Percentiles rank a stretch among this genome's conserved stretches.
Evolutionary conservation across 2,329 filamentous ascomycete genomes (phyloP).

Genomic region (Beauveria rudraprayagi): DNA sequence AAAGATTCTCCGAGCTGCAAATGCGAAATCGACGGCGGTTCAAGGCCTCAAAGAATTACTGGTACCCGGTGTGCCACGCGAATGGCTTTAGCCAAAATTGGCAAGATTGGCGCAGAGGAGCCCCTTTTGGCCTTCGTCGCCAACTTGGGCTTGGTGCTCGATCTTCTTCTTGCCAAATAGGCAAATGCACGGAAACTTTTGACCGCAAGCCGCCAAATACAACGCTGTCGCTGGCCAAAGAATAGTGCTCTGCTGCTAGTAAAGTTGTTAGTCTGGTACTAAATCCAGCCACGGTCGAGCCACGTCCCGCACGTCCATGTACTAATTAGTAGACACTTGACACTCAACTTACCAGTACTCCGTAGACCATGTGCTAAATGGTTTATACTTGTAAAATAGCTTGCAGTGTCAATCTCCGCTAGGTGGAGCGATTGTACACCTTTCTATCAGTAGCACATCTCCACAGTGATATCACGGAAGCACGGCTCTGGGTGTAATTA

Average conservation of each 20-base stretch:
- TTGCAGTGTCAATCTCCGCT: neutral
- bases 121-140: neutral
- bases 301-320: neutral
- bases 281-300: neutral
- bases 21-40: neutral
- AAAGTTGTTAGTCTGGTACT: neutral
- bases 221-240: neutral
- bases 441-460: neutral
- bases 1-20: neutral
- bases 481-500: constrained; percentile 1
- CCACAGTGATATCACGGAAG: neutral
- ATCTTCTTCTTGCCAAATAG: neutral
- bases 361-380: neutral
- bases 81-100: neutral
- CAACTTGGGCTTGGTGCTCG: neutral
- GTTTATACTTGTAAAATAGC: neutral
- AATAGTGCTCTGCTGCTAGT: neutral
- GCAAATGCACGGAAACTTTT: neutral
- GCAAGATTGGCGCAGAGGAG: neutral
- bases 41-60: neutral
- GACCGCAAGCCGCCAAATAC: neutral
- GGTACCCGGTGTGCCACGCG: neutral
- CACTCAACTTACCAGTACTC: neutral
- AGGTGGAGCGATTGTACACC: neutral
- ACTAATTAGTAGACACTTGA: neutral